Base-by-base conservation (phyloP, 2,329 filamentous ascomycete species). In the Fusarium citri region DNA sequence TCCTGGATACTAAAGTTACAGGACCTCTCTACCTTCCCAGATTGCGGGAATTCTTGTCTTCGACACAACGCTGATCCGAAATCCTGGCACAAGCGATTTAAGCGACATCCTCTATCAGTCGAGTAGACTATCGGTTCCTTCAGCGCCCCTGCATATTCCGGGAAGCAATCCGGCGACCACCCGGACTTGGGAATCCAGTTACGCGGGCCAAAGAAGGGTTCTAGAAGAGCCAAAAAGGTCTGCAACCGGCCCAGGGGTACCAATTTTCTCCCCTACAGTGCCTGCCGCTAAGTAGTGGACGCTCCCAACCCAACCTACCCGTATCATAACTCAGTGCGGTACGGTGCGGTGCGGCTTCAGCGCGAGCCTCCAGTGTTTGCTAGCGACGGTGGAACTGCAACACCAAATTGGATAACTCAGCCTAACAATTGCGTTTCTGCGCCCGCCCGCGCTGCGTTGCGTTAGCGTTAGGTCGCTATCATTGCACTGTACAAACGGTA, bases 201-300 rank as follows among this genome's bases (percentile, higher is more conserved):
- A 74, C 75, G 72, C 74, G 74, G 71, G 57, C 47, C 48, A 68
- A 53, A 72, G 75, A 77, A 76, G 65, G 42, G 66, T 77, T 77
- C 75, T 77, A 77, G 75, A 77, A 77, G 73, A 40, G 50, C 55
- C 55, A 72, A 64, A 62, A 50, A 62, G 63, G 61, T 53, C 66
- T 66, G 58, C 65, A 42, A 53, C 49, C 49, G 23, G 51, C 47
- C 57, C 70, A 59, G 68, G 72, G 63, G 62, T 51, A 65, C 47
- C 34, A 49, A 55, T 66, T 48, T 41, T 7, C 18, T 3, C 34
- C 16, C 18, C 55, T 49, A 68, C 43, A 58, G 30, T 40, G 31
- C 31, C n/a, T 30, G 46, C 14, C 22, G 20, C 22, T 23, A 37
- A 14, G 46, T n/a, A n/a, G n/a, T n/a, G 47, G 23, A 34, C 43